These are phyloP conservation scores for Paramarasmius palmivorus DNA, from an alignment of 1,284 basidiomycete species.

Conservation along the genomic window DNA sequence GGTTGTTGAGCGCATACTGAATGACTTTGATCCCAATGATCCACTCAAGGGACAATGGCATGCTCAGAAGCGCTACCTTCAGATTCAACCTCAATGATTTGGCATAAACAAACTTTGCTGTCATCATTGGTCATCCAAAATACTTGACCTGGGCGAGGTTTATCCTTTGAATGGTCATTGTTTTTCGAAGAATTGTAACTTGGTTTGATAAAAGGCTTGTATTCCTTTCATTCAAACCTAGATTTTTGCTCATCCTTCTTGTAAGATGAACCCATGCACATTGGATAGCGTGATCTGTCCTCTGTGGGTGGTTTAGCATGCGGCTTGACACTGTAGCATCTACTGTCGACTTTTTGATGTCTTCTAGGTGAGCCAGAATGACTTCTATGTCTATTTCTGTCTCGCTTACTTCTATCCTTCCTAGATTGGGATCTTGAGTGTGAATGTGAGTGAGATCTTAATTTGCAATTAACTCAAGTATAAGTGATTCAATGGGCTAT, in stretches of 20 bases:
- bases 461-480: conserved; percentile 11
- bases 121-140: conserved; percentile 29
- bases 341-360: conserved; percentile 1
- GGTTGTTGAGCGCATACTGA: conserved; percentile 5
- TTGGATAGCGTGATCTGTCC: neutral
- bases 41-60: conserved; percentile 3
- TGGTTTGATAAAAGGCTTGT: neutral
- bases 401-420: neutral
- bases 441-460: conserved; percentile 13
- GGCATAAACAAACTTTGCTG: neutral
- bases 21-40: neutral
- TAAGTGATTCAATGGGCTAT: conserved; percentile 32
- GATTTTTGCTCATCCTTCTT: neutral
- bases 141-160: conserved; percentile 24
- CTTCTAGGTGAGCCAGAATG: neutral
- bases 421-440: neutral
- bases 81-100: neutral
- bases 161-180: neutral
- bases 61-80: neutral
- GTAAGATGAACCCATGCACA: neutral
- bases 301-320: neutral
- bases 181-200: neutral
- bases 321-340: conserved; percentile 1
- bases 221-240: neutral
- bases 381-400: neutral